Evolutionary conservation across 345 rosid species (phyloP).

Genomic region (Bretschneidera sinensis): DNA sequence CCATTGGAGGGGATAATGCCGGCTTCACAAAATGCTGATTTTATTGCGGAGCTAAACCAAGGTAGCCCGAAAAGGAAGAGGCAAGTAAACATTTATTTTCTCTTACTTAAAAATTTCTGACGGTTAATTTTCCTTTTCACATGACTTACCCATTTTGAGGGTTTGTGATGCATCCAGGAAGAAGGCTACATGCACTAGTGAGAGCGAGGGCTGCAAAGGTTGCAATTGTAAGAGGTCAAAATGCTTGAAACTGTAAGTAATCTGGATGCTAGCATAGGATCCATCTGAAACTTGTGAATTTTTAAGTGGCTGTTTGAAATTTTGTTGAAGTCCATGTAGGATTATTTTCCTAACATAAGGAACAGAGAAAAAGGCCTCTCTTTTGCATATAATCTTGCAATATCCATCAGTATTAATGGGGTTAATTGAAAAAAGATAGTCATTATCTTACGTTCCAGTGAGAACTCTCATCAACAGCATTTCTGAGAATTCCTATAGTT

Average conservation of each 20-base stretch:
- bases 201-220: slow-evolving; percentile 24
- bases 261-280: not conserved
- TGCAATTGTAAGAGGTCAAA: slow-evolving; percentile 45
- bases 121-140: not conserved
- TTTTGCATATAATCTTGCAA: no score
- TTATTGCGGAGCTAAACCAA: slow-evolving; percentile 18
- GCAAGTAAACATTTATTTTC: slow-evolving; percentile 14
- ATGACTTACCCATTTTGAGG: not conserved
- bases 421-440: no score
- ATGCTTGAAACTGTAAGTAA: no score
- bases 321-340: no score
- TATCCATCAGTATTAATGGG: no score
- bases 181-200: slow-evolving; percentile 12
- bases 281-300: no score
- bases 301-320: no score
- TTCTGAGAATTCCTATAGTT: no score
- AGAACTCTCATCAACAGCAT: no score
- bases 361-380: no score
- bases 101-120: not conserved
- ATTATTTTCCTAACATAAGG: no score
- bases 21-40: slow-evolving; percentile 16
- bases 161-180: slow-evolving; percentile 25
- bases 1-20: slow-evolving; percentile 11
- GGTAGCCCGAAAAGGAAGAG: slow-evolving; percentile 23
- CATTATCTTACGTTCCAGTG: no score